Evolutionary conservation across 2,329 filamentous ascomycete species (phyloP), one percentile per base, ranked within the genome.

Genomic region (Penicillium sp.): DNA sequence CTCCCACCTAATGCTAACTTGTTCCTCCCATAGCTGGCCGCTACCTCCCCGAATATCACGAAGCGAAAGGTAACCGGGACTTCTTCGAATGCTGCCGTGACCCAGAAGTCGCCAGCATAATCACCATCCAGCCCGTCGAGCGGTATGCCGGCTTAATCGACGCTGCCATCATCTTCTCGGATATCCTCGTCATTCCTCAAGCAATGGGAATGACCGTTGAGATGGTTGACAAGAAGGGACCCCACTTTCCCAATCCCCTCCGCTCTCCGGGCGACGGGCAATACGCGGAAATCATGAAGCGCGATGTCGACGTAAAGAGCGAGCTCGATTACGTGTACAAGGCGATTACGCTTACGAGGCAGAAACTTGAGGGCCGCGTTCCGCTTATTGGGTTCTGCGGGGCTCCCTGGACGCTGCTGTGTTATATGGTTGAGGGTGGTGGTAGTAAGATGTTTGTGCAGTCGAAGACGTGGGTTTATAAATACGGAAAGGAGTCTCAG

Each of bases 391-490:
- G 95, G 41, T 99, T 99, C 82, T 97, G 93, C 72, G 95, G 95
- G 58, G 93, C 95, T 7, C 95, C 95, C 0, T 99, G 95, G 92
- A 99, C 95, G 2, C 80, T 99, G 63, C 86, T 99, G 73, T 97
- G 94, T 82, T 99, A 99, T 82, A 99, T 99, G 95, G 92, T 98
- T 19, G 95, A 99, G 79, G 95, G 95, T 17, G 95, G 95, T 52
- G 95, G 95, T 48, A 96, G 91, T 69, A 98, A 98, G 83, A 84
- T 98, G 74, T 98, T 98, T 81, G 88, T 91, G 63, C 90, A 97
- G 79, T 90, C 88, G 72, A 99, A 99, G 85, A 96, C 91, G 29
- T 99, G 95, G 95, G 89, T 98, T 64, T 99, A 94, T 84, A 92
- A 88, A 78, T 92, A 97, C 73, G 86, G 91, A 0, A 84, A 91